Conservation (phyloP, 2,329 filamentous ascomycete species). For the Neurospora crassa region DNA sequence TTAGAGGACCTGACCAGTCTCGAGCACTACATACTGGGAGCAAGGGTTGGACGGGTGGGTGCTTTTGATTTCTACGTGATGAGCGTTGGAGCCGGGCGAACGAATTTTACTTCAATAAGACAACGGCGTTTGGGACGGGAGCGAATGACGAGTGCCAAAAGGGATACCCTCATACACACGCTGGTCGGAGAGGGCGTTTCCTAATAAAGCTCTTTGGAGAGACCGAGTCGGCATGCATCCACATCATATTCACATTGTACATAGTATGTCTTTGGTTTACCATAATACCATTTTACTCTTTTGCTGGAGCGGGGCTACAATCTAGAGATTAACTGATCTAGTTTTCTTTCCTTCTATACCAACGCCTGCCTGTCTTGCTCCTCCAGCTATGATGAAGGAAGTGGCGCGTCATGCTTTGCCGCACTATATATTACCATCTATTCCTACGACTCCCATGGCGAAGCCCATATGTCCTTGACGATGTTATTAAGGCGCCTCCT, state of each 20-base stretch:
- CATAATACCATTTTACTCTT: neutral
- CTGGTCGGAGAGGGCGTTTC: neutral
- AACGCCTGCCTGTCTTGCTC: neutral
- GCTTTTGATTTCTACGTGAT: conserved; percentile 3
- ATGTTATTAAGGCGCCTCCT: neutral
- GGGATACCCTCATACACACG: conserved; percentile 12
- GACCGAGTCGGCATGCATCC: neutral
- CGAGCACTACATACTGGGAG: no score
- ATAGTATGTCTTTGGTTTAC: neutral
- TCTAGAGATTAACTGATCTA: neutral
- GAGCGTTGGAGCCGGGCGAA: neutral
- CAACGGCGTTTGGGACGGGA: conserved; percentile 4
- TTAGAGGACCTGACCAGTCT: conserved; percentile 25
- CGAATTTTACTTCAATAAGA: conserved; percentile 5
- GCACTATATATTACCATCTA: neutral
- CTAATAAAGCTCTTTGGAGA: neutral
- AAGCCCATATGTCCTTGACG: neutral
- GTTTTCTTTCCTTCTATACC: neutral
- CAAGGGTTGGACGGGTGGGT: neutral
- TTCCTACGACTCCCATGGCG: neutral
- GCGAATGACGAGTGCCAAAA: neutral
- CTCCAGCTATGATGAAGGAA: neutral
- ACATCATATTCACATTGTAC: neutral
- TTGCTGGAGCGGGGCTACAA: neutral
- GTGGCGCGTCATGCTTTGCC: neutral